Conservation (phyloP, 192 early-diverging fungal genomes). For the Backusella mclennaniae region DNA sequence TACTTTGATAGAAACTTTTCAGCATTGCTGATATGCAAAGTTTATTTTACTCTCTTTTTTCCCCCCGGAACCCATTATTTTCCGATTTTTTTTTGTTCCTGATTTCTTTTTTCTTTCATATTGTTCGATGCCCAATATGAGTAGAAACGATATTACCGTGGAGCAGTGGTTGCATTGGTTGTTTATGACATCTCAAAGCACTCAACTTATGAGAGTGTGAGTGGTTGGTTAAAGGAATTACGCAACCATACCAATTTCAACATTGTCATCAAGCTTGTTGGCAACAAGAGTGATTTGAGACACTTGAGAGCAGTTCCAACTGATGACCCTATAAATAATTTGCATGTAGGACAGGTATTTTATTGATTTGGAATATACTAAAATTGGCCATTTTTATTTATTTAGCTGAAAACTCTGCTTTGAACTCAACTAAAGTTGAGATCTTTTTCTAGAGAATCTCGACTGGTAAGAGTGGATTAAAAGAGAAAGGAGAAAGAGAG, state of each 20-base stretch:
- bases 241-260: constrained; percentile 95
- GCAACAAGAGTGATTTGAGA: constrained; percentile 98
- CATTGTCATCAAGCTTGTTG: constrained; percentile 98
- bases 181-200: constrained; percentile 99
- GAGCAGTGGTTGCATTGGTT: constrained; percentile 92
- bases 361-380: neutral
- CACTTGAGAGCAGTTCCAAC: constrained; percentile 94
- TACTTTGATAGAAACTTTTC: neutral
- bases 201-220: constrained; percentile 92
- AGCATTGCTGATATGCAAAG: neutral
- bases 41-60: neutral
- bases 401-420: constrained; percentile 87
- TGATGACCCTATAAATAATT: constrained; percentile 94
- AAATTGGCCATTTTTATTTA: neutral
- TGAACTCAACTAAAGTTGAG: constrained; percentile 97
- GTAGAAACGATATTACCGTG: constrained; percentile 79
- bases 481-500: neutral
- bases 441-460: constrained; percentile 93
- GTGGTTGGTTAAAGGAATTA: constrained; percentile 96
- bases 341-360: constrained; percentile 63
- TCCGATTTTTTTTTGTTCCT: neutral
- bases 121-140: constrained; percentile 14
- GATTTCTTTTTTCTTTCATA: neutral
- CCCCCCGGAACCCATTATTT: neutral
- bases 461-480: constrained; percentile 61